A percentile compares a stretch with the other conserved stretches of the same genome.
These are phyloP conservation scores for Alternaria triticimaculans DNA, from an alignment of 2,329 filamentous ascomycete genomes.

Conservation along the genomic window DNA sequence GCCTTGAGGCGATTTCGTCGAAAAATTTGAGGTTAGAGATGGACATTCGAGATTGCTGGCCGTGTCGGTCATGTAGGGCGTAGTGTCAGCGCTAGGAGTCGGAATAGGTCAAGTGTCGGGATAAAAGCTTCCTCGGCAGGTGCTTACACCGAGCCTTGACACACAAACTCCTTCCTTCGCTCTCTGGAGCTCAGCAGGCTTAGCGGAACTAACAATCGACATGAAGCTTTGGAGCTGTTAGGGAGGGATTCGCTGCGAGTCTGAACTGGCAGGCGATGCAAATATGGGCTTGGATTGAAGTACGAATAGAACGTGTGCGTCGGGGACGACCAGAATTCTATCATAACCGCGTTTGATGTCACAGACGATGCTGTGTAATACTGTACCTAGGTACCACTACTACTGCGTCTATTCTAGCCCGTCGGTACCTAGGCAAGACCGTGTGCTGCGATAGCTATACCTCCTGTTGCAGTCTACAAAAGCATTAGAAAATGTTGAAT, in stretches of 20 bases:
- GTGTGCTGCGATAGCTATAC: neutral
- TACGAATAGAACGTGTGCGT: neutral
- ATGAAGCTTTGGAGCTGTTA: neutral
- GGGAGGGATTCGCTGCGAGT: neutral
- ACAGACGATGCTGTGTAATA: neutral
- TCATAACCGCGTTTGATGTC: neutral
- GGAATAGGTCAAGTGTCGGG: constrained; percentile 1
- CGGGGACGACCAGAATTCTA: neutral
- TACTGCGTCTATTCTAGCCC: neutral
- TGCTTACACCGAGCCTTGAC: neutral
- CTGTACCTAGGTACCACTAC: neutral
- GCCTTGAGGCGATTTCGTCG: neutral
- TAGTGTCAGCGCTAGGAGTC: neutral
- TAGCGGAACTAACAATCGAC: neutral
- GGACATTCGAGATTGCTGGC: neutral
- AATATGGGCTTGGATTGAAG: neutral
- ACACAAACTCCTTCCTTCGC: neutral
- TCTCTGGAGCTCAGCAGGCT: neutral
- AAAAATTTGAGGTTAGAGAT: neutral
- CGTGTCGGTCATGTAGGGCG: neutral
- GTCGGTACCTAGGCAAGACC: neutral
- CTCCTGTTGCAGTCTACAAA: neutral
- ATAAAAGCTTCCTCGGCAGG: constrained; percentile 2
- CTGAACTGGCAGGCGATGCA: neutral
- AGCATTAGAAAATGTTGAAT: neutral